Evolutionary conservation across 768 basidiomycete species (phyloP), one percentile per base, ranked within the genome.

Genomic region (Trametes elegans): DNA sequence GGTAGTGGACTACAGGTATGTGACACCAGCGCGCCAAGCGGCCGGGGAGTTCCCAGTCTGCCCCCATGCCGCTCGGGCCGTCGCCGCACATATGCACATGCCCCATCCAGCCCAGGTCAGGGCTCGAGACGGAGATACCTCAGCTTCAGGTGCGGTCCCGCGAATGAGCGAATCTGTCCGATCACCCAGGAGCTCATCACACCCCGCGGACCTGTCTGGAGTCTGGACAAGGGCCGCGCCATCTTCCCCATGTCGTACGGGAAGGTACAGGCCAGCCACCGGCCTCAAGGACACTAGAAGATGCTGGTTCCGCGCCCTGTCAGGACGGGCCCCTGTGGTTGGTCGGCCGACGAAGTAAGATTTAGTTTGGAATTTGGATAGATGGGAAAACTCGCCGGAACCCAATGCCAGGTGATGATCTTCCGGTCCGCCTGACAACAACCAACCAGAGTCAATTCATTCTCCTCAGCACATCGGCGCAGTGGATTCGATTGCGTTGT

Each of bases 141-240:
- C 35, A 29, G 29, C 38, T 38, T 31, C 45, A 38, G 16, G 19
- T 32, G 57, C 51, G 57, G 57, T 43, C 52, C 57, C 57, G 57
- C 57, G 57, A 58, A 49, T 59, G 57, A 49, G 57, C 53, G 57
- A 59, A 59, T 59, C 57, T 59, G 57, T 59, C 57, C 52, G 52
- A 54, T 59, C 57, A 59, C 27, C 18, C 51, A 58, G 57, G 50
- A 39, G 38, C 18, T 32, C 54, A 40, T 54, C 52, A 54, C 52
- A 32, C 31, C 35, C 57, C 57, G 40, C 57, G 57, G 57, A 49
- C 47, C 42, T 53, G 57, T 19, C 46, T 39, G 45, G 51, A 32
- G 57, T 19, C 46, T 39, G 45, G 51, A 32, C 47, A 41, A 41
- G 35, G 50, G 38, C n/a, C 35, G 18, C 24, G 26, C 24, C 49